Conservation (phyloP, 2,329 filamentous ascomycete species). For the Trichoderma cornu-damae region DNA sequence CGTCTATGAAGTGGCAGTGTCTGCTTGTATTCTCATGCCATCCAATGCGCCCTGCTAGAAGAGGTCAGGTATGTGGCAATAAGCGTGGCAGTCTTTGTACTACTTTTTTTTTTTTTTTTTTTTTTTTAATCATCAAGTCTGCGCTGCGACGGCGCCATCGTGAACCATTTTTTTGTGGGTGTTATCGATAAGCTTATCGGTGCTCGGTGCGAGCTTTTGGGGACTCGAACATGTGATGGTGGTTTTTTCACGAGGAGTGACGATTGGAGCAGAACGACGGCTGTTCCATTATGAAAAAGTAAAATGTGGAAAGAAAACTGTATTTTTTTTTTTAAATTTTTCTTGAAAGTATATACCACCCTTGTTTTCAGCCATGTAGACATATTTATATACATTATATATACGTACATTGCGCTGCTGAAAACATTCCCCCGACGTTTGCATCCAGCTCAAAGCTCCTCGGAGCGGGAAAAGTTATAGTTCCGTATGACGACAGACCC, state of each 20-base stretch:
- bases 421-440: neutral
- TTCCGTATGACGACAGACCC: constrained; percentile 14
- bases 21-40: neutral
- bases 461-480: constrained; percentile 16
- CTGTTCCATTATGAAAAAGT: no score
- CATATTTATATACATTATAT: no score
- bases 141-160: constrained; percentile 5
- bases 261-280: no score
- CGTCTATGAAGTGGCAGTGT: neutral
- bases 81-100: neutral
- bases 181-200: constrained; percentile 20
- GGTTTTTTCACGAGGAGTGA: neutral
- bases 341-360: rapidly evolving
- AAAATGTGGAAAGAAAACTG: neutral
- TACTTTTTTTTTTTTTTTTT: neutral
- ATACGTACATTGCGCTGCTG: neutral
- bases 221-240: neutral
- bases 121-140: neutral
- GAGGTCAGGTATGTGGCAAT: neutral
- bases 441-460: neutral
- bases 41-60: neutral
- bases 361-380: neutral
- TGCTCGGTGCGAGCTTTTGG: neutral
- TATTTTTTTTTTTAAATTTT: neutral
- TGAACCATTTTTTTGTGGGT: constrained; percentile 15